Percentiles rank a stretch among this genome's conserved stretches.
Conservation (phyloP, 2,329 filamentous ascomycete species). For the Talaromyces sp. region DNA sequence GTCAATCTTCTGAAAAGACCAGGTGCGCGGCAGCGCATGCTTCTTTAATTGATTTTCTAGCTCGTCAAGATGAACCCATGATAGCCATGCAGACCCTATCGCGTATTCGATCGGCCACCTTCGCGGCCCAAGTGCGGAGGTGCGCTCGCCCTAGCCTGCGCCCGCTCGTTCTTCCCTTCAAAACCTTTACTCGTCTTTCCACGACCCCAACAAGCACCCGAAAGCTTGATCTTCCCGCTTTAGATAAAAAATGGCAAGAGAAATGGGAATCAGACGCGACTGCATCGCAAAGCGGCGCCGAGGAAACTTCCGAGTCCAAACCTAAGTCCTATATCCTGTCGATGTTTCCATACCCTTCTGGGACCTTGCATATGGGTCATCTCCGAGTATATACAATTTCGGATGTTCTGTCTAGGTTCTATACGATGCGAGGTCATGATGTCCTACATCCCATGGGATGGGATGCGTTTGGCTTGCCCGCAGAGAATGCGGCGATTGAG, state of each 20-base stretch:
- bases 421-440: constrained; percentile 70
- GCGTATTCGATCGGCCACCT: constrained; percentile 30
- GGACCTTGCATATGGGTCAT: constrained; percentile 82
- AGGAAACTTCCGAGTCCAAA: constrained; percentile 26
- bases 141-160: constrained; percentile 15
- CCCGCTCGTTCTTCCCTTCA: constrained; percentile 15
- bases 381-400: constrained; percentile 88
- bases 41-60: not conserved
- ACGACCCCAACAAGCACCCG: constrained; percentile 25
- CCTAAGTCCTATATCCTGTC: constrained; percentile 71
- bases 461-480: constrained; percentile 89
- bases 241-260: constrained; percentile 59
- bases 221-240: constrained; percentile 47
- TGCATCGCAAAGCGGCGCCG: constrained; percentile 1
- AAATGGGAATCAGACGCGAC: constrained; percentile 45
- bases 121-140: constrained; percentile 23
- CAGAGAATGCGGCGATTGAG: constrained; percentile 89
- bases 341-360: constrained; percentile 94
- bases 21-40: not conserved
- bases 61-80: constrained; percentile 23
- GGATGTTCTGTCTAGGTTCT: constrained; percentile 78
- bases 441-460: constrained; percentile 91
- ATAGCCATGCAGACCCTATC: constrained; percentile 32
- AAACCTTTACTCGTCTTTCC: constrained; percentile 26
- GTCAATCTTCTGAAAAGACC: not conserved